Base-by-base conservation (phyloP, 2,329 filamentous ascomycete genomes). In the Pestalotiopsis sp. region DNA sequence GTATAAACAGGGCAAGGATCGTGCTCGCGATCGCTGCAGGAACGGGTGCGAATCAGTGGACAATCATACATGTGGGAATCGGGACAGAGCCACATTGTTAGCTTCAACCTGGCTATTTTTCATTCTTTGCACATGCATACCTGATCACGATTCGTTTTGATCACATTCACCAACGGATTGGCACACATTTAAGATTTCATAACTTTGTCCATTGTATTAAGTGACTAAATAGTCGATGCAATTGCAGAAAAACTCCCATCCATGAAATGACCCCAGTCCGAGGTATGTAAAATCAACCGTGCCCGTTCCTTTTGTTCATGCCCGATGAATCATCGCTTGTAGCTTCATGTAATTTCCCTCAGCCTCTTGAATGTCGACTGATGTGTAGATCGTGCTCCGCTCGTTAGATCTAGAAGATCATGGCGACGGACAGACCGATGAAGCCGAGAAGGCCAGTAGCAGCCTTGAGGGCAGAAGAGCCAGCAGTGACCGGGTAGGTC, bases 401-500 rank as follows among this genome's bases (percentile, higher is more conserved):
- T 52, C 20, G 20, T 20, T 9, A 20, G 45, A 62, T 40, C 59
- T 52, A 52, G 17, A 52, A 20, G 45, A 62, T 40, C 59, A 62
- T 62, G 25, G 59, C 59, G 14, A 40, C 20, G 7, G 59, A 38
- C 27, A 62, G 25, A 40, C 27, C 59, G 59, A 62, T 31, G 27
- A 62, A 27, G n/a, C 59, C 59, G 59, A 62, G 31, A 14, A 62
- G 12, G 4, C 27, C 59, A 20, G 59, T 36, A 17, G 36, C 31
- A 12, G 59, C 59, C 59, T 62, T 27, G 27, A 62, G 25, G 25
- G 59, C 31, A 20, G 59, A 62, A 36, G 59, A 62, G 36, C 59
- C 59, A 23, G 59, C 59, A n/a, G 59, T 62, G 59, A 40, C 59
- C 14, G 45, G 45, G 59, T 36, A 62, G 59, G 59, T 62, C 27